Base-by-base conservation (phyloP, 2,329 filamentous ascomycete species). In the Trichoderma cornu-damae region DNA sequence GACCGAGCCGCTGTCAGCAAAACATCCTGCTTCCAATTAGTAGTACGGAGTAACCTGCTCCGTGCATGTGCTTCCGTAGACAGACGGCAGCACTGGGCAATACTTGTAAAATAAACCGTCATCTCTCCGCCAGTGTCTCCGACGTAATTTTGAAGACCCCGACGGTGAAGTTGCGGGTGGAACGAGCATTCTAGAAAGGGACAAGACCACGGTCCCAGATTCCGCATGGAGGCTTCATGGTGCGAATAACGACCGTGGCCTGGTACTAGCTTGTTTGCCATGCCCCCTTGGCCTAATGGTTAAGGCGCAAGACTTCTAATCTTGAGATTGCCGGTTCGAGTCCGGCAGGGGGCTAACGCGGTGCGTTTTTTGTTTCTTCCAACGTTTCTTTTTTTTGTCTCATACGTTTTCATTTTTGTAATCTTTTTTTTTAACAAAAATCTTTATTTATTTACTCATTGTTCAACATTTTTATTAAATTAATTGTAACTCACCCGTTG, bases 161-260 rank as follows among this genome's bases (percentile, higher is more conserved):
- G n/a, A n/a, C n/a, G n/a, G n/a, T n/a, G n/a, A n/a, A n/a, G n/a
- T n/a, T n/a, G n/a, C n/a, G n/a, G n/a, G n/a, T n/a, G n/a, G n/a
- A n/a, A n/a, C n/a, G n/a, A n/a, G n/a, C n/a, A n/a, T n/a, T n/a
- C n/a, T n/a, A n/a, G n/a, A n/a, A n/a, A n/a, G n/a, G n/a, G n/a
- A n/a, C n/a, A 16, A 16, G 34, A 16, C 16, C 14, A 11, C 34
- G 4, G 14, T 37, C 5, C n/a, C n/a, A n/a, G 28, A 30, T 30
- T 30, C 60, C 68, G 82, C 14, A 72, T 60, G 69, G 75, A 30
- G 18, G 26, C 16, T 40, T 42, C 38, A 42, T 42, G 18, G 8
- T 42, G 20, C 20, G 20, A 24, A 24, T 42, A 18, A 24, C 11
- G 6, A 11, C 9, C 20, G 14, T 24, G 20, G 1, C 38, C 12